Percentiles rank a stretch among this genome's conserved stretches.
Evolutionary conservation across 257 asterid species (phyloP).

Genomic region (Scutellaria barbata): DNA sequence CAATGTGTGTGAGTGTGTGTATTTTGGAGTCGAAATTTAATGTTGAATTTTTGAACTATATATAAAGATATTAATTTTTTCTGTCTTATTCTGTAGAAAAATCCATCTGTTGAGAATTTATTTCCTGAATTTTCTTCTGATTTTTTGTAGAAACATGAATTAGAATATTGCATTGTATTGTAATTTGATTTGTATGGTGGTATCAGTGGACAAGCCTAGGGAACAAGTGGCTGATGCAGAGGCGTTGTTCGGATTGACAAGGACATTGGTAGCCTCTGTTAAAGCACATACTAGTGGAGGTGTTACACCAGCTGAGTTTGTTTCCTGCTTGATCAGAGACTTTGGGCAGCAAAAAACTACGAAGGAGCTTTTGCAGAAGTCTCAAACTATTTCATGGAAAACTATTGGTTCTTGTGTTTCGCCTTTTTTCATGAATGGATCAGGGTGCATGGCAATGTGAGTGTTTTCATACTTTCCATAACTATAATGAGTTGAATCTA

Average conservation of each 20-base stretch:
- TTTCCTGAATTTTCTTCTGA: background rate
- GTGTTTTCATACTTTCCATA: constrained; percentile 17
- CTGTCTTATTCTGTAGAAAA: too few relatives aligned
- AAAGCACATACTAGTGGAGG: constrained; percentile 40
- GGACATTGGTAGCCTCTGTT: constrained; percentile 45
- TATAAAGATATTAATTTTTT: too few relatives aligned
- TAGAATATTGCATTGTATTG: background rate
- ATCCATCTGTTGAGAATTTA: too few relatives aligned
- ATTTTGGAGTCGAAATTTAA: background rate
- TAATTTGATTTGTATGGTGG: background rate
- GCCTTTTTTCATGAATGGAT: constrained; percentile 43
- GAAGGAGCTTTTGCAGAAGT: background rate
- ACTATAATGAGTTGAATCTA: background rate
- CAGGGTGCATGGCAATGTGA: constrained; percentile 52
- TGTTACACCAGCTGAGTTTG: constrained; percentile 50
- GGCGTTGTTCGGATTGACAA: constrained; percentile 51
- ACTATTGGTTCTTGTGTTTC: constrained; percentile 41
- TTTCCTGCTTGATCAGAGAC: constrained; percentile 44
- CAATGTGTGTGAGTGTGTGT: background rate
- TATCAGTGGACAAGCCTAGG: constrained; percentile 55
- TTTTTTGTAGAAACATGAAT: background rate
- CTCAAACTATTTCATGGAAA: constrained; percentile 40
- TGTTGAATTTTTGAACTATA: background rate
- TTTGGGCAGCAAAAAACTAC: constrained; percentile 28
- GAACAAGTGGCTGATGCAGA: constrained; percentile 76